phyloP scores from a whole-genome alignment of 2,329 filamentous ascomycete species.

The Sordariomycetes sp. region DNA sequence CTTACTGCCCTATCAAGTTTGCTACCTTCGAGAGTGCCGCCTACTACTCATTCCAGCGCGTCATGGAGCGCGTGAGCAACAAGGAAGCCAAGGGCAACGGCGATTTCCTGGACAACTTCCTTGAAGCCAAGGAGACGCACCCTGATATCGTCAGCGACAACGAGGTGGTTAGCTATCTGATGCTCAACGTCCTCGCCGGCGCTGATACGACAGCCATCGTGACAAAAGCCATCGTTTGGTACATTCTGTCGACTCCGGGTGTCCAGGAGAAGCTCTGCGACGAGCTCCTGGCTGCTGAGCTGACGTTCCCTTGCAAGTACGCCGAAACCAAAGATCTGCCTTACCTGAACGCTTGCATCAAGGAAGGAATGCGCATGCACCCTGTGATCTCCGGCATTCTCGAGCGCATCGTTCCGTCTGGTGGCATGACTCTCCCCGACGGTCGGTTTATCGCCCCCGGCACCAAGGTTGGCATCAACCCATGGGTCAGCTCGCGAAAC shows the following conservation, averaged over 20 bases:
- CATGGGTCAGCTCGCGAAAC: slow-evolving; percentile 28
- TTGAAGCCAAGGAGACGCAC: slow-evolving; percentile 2
- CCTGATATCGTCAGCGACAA: slow-evolving; percentile 3
- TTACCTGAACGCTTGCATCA: slow-evolving; percentile 41
- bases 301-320: slow-evolving; percentile 12
- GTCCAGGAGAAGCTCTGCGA: slow-evolving; percentile 16
- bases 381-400: slow-evolving; percentile 36
- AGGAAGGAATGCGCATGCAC: slow-evolving; percentile 39
- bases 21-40: slow-evolving; percentile 5
- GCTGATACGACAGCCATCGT: slow-evolving; percentile 26
- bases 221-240: slow-evolving; percentile 23
- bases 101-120: slow-evolving; percentile 4
- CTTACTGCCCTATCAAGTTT: slow-evolving; percentile 5
- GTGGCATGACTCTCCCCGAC: slow-evolving; percentile 23
- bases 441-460: slow-evolving; percentile 24
- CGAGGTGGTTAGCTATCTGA: slow-evolving; percentile 5
- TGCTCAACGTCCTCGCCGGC: slow-evolving; percentile 18
- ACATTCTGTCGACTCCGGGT: slow-evolving; percentile 20
- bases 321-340: slow-evolving; percentile 17
- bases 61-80: slow-evolving; percentile 4
- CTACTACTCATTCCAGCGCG: slow-evolving; percentile 2
- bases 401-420: slow-evolving; percentile 37
- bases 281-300: slow-evolving; percentile 25
- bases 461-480: slow-evolving; percentile 29
- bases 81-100: slow-evolving; percentile 1